Evolutionary conservation across 1,139 yeast species (phyloP), one percentile per base, ranked within the genome.

Genomic region (Arxiozyma slooffiae): DNA sequence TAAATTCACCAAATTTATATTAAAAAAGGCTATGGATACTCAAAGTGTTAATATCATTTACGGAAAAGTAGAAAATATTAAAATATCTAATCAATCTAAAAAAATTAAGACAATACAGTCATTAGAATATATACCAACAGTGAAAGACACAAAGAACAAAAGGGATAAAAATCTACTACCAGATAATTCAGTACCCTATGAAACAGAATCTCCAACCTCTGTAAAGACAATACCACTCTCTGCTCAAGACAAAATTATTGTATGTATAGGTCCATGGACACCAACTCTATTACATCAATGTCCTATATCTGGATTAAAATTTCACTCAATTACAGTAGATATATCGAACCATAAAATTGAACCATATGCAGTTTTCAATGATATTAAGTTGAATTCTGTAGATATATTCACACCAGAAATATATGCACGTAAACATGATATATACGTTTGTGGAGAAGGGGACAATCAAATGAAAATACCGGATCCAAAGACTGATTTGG

Each of bases 371-470:
- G 82, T 92, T 44, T 94, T 92, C 71, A 88, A 97, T 9, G 97
- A 92, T 67, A 75, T 90, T 60, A 83, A 82, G 62, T 73, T 86
- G 20, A 80, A 79, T 21, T 75, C 80, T 23, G 75, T 75, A 50
- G 76, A 80, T 48, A 85, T 83, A 67, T 84, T 84, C 41, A 81
- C 92, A 1, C 98, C 98, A 1, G 98, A 92, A 67, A 82, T 92
- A 53, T 92, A 92, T 67, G 96, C 98, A 9, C 79, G 98, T 63
- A 83, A 82, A 62, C 97, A 92, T 68, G 98, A 92, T 68, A 95
- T 92, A 37, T 92, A 90, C 62, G 94, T 92, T 1, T 92, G 98
- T 70, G 98, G 98, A 47, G 98, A 92, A 68, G 96, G 97, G 43
- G 97, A 90, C 64, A 83, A 92, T 1, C 76, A 85, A 7, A 95